Evolutionary conservation across 176 grass and related monocot genomes (phyloP).

Genomic region (Stipa capillata): DNA sequence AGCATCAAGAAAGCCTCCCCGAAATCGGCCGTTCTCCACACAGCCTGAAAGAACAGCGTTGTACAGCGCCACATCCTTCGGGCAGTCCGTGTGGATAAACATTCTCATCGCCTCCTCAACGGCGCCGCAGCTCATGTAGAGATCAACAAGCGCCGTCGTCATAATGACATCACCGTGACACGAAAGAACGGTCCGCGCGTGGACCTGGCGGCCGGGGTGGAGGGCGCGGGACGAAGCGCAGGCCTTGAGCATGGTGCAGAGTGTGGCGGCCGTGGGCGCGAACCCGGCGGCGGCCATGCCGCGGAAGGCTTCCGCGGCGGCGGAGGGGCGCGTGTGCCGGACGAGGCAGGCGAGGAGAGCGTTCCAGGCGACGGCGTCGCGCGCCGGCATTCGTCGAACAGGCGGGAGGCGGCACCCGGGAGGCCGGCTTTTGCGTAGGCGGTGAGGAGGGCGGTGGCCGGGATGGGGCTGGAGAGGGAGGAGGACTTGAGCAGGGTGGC

Average conservation of each 20-base stretch:
- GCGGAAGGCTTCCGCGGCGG: conserved; percentile 16
- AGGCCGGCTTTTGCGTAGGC: conserved; percentile 25
- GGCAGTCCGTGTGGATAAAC: conserved; percentile 10
- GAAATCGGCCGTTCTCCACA: conserved; percentile 39
- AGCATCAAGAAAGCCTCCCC: conserved; percentile 40
- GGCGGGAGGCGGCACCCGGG: conserved; percentile 19
- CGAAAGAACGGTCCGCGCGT: conserved; percentile 22
- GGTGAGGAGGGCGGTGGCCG: conserved; percentile 47
- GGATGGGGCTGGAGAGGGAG: conserved; percentile 19
- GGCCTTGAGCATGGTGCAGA: conserved; percentile 51
- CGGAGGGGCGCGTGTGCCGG: conserved; percentile 16
- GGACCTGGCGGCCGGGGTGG: conserved; percentile 40
- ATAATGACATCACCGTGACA: conserved; percentile 25
- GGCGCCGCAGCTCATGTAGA: conserved; percentile 47
- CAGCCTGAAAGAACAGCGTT: conserved; percentile 44
- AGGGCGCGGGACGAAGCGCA: conserved; percentile 20
- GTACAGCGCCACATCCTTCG: conserved; percentile 32
- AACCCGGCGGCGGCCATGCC: conserved; percentile 18
- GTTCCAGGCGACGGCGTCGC: conserved; percentile 59
- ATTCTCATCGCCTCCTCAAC: conserved; percentile 41
- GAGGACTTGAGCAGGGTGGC: conserved; percentile 34
- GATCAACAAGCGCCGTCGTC: conserved; percentile 37
- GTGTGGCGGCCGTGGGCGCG: conserved; percentile 26
- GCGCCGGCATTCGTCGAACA: conserved; percentile 55
- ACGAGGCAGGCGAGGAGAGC: conserved; percentile 43